phyloP scores from a whole-genome alignment of 1,284 basidiomycete species.

The Melampsora americana region DNA sequence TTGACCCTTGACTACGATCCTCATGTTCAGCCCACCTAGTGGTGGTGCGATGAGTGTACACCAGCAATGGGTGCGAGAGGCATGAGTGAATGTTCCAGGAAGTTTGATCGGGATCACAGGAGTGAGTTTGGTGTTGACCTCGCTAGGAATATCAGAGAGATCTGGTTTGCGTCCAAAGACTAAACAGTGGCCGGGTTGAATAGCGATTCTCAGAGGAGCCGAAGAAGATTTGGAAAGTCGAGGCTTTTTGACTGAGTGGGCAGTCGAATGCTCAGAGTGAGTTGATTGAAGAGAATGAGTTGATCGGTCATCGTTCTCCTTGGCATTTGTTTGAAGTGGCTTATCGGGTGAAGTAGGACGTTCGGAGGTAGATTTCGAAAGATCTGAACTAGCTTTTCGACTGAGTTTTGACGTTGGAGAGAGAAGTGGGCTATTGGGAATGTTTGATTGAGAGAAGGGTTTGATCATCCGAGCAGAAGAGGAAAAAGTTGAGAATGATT shows the following conservation, averaged over 20 bases:
- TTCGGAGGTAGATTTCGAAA: not conserved
- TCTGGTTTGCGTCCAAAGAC: conserved; percentile 43
- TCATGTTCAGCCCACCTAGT: conserved; percentile 33
- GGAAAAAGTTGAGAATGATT: not conserved
- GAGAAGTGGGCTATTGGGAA: not conserved
- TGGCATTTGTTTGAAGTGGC: not conserved
- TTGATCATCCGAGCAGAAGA: conserved; percentile 24
- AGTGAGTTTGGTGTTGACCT: not conserved
- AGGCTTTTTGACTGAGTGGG: conserved; percentile 1
- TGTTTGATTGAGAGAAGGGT: not conserved
- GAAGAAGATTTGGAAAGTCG: not conserved
- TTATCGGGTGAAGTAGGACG: not conserved
- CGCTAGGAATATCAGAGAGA: conserved; percentile 14
- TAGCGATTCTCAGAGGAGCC: conserved; percentile 22
- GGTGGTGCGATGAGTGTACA: conserved; percentile 42
- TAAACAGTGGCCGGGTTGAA: conserved; percentile 34
- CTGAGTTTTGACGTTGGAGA: conserved; percentile 3
- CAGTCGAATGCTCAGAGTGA: not conserved
- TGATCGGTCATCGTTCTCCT: not conserved
- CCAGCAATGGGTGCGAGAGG: conserved; percentile 39
- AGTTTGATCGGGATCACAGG: conserved; percentile 28
- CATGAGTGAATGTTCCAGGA: conserved; percentile 42
- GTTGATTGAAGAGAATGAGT: not conserved
- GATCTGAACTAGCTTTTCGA: not conserved
- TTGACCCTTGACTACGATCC: conserved; percentile 44